A percentile compares a stretch with the other conserved stretches of the same genome.
phyloP scores from a whole-genome alignment of 2,329 filamentous ascomycete species.

The Penicillium sp. region DNA sequence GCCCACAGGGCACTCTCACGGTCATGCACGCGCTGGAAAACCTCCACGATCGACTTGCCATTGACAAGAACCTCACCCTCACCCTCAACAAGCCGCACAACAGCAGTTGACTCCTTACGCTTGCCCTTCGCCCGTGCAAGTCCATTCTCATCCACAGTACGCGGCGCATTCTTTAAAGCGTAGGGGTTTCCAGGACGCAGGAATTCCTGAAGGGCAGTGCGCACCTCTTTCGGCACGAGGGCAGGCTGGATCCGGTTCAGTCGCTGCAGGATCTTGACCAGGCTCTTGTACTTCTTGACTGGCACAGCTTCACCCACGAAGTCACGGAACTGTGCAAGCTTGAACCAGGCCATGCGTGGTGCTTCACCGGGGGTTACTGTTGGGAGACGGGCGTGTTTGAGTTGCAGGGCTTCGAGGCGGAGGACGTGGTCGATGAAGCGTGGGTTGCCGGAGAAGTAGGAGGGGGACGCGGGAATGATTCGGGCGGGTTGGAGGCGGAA shows the following conservation, averaged over 20 bases:
- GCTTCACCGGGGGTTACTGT: slow-evolving; percentile 64
- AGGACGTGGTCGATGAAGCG: slow-evolving; percentile 84
- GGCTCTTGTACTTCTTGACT: slow-evolving; percentile 73
- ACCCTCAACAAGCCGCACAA: slow-evolving; percentile 87
- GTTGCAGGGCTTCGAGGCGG: slow-evolving; percentile 68
- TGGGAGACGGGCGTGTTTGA: slow-evolving; percentile 73
- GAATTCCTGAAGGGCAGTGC: slow-evolving; percentile 65
- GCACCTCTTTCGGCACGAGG: slow-evolving; percentile 70
- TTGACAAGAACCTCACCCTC: slow-evolving; percentile 89
- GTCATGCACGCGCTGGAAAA: slow-evolving; percentile 87
- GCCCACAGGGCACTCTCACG: slow-evolving; percentile 93
- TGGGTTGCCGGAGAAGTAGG: slow-evolving; percentile 90
- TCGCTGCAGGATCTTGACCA: slow-evolving; percentile 73
- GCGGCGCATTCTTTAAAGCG: slow-evolving; percentile 61
- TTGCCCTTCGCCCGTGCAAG: slow-evolving; percentile 77
- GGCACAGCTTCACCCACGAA: slow-evolving; percentile 71
- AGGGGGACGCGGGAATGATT: slow-evolving; percentile 77
- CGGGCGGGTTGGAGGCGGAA: slow-evolving; percentile 58
- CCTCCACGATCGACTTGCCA: slow-evolving; percentile 77
- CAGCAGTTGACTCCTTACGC: slow-evolving; percentile 83
- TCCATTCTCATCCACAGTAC: slow-evolving; percentile 72
- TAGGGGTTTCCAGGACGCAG: slow-evolving; percentile 73
- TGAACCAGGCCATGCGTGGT: slow-evolving; percentile 77
- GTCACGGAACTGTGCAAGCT: slow-evolving; percentile 71
- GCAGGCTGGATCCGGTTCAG: slow-evolving; percentile 83